Evolutionary conservation across 495 filamentous ascomycete species (phyloP), one percentile per base, ranked within the genome.

Genomic region (Aspergillus incahuasiensis): DNA sequence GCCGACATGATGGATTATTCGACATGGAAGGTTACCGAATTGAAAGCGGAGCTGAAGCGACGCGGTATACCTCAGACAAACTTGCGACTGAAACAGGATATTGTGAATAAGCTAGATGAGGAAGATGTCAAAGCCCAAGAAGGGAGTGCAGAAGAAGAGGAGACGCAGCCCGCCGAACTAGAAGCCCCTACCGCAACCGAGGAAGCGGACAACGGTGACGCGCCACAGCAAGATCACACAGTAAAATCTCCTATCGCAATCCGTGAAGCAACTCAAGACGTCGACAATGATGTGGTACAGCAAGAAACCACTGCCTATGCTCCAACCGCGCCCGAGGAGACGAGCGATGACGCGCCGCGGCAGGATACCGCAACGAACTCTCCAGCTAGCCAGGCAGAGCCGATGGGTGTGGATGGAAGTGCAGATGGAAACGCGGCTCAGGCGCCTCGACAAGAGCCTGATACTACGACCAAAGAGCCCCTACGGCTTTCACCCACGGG

Each of bases 31-130:
- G 79, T 82, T 38, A 68, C 72, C n/a, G 78, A 80, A 41, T 63
- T 82, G 51, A 79, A 79, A 63, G 74, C 75, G 19, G 77, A 82
- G 63, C 68, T 80, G 55, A 78, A 77, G 56, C 74, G 64, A 48
- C 79, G 77, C 52, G 74, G 72, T 44, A 72, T 82, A 50, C 68
- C 78, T 25, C 77, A 77, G 55, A 78, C 79, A 16, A 77, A 77
- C 3, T 65, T 80, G 32, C 71, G 78, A 46, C 65, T 77, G n/a
- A 78, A 78, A 57, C 73, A 77, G 46, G 63, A 78, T 5, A 70
- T 76, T 32, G 68, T 82, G 48, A 73, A 79, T 51, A 70, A 69
- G 51, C 53, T 82, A n/a, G 44, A 65, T 3, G 76, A 80, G 42
- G 69, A 74, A 38, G 77, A 80, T 56, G 64, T 61, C 15, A 65